phyloP scores from a whole-genome alignment of 768 basidiomycete genomes.

The Russula olivacea region DNA sequence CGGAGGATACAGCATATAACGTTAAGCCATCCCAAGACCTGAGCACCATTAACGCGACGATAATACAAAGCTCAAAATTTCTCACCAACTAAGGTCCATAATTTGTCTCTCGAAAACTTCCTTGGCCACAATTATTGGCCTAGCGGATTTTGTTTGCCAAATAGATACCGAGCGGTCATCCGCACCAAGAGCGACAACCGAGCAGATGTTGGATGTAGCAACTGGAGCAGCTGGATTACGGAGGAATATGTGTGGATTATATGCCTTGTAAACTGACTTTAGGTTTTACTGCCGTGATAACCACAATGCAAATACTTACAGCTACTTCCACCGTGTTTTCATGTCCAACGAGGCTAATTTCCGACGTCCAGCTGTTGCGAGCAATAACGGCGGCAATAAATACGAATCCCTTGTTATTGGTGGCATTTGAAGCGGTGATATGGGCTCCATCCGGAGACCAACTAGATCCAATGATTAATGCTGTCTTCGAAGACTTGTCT shows the following conservation, averaged over 20 bases:
- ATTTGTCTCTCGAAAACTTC: constrained; percentile 94
- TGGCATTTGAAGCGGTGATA: constrained; percentile 95
- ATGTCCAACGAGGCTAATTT: constrained; percentile 93
- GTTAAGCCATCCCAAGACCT: constrained; percentile 93
- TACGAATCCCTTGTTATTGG: constrained; percentile 92
- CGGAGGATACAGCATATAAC: constrained; percentile 91
- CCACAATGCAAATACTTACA: constrained; percentile 41
- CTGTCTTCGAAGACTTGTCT: background rate
- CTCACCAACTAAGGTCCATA: constrained; percentile 92
- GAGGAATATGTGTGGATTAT: constrained; percentile 93
- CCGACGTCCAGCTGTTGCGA: constrained; percentile 81
- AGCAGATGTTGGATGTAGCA: constrained; percentile 78
- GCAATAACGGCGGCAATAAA: constrained; percentile 97
- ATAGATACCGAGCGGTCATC: constrained; percentile 92
- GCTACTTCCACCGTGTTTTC: constrained; percentile 96
- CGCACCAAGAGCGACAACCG: constrained; percentile 88
- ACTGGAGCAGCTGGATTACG: constrained; percentile 63
- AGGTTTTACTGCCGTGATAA: background rate
- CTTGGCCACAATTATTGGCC: constrained; percentile 87
- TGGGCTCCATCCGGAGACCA: constrained; percentile 99
- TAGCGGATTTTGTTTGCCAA: constrained; percentile 91
- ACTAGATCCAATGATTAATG: constrained; percentile 37
- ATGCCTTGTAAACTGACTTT: constrained; percentile 47
- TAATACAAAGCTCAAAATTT: too few species aligned
- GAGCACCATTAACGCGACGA: constrained; percentile 8